phyloP scores from a whole-genome alignment of 306 rosid species.

The Aeschynomene evenia region DNA sequence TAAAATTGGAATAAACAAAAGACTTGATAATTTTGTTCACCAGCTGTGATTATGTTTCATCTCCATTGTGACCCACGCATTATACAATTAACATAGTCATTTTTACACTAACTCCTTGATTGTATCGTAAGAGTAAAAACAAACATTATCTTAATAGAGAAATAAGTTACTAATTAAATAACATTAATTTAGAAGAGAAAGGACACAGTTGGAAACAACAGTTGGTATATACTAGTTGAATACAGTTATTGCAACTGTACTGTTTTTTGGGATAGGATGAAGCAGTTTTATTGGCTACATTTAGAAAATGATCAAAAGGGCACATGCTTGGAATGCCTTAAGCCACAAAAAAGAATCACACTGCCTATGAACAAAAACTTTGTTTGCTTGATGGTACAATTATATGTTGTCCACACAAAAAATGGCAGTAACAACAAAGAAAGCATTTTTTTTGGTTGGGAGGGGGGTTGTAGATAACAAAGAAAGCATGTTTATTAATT shows the following conservation, averaged over 20 bases:
- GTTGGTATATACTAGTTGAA: too few relatives aligned
- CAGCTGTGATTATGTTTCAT: too few relatives aligned
- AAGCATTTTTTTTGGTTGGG: neutral
- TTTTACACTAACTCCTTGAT: too few relatives aligned
- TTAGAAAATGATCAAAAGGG: neutral
- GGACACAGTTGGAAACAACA: slow-evolving; percentile 1
- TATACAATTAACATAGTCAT: too few relatives aligned
- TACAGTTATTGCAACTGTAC: slow-evolving; percentile 19
- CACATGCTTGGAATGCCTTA: slow-evolving; percentile 24
- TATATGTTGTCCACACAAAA: slow-evolving; percentile 49
- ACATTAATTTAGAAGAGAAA: neutral
- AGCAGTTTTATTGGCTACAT: neutral
- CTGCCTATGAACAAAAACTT: slow-evolving; percentile 1
- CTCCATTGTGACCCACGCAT: too few relatives aligned
- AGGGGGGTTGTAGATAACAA: too few relatives aligned
- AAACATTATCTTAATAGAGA: too few relatives aligned
- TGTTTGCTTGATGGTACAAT: slow-evolving; percentile 26
- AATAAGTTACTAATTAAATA: too few relatives aligned
- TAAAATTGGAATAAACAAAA: too few relatives aligned
- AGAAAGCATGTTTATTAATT: slow-evolving; percentile 14
- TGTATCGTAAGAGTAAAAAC: too few relatives aligned
- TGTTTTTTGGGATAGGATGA: slow-evolving; percentile 2
- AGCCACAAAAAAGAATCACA: slow-evolving; percentile 32
- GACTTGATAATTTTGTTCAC: too few relatives aligned
- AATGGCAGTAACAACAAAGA: slow-evolving; percentile 19